phyloP scores from a whole-genome alignment of 2,329 filamentous ascomycete genomes.

The Colletotrichum coccodes region DNA sequence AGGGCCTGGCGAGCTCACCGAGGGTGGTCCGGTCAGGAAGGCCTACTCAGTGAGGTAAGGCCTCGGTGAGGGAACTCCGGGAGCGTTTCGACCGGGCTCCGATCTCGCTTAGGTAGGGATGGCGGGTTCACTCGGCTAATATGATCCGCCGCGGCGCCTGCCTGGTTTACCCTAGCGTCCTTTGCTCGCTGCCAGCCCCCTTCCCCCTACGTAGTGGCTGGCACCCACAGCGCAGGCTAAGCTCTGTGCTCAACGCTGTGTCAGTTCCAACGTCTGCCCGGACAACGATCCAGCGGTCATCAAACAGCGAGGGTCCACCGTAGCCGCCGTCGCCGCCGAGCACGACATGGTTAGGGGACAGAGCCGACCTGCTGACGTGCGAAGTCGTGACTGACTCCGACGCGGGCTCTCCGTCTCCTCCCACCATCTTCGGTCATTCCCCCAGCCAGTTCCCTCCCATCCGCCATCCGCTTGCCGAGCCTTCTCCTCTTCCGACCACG shows the following conservation, averaged over 20 bases:
- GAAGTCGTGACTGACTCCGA: constrained; percentile 27
- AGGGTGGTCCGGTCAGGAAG: too few species aligned
- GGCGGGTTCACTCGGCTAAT: background rate
- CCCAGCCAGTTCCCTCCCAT: background rate
- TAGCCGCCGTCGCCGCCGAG: background rate
- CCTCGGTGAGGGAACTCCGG: background rate
- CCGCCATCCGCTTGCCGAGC: constrained; percentile 6
- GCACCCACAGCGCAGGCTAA: background rate
- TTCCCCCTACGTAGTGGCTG: background rate
- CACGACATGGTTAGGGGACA: constrained; percentile 29
- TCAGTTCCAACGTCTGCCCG: background rate
- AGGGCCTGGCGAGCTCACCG: background rate
- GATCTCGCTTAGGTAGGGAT: constrained; percentile 5
- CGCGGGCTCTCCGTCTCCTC: constrained; percentile 6
- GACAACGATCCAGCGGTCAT: background rate
- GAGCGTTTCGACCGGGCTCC: background rate
- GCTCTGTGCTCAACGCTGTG: constrained; percentile 2
- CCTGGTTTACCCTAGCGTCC: background rate
- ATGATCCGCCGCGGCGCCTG: background rate
- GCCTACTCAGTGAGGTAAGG: background rate
- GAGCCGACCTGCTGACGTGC: constrained; percentile 30
- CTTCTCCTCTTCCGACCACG: constrained; percentile 16
- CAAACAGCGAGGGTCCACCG: constrained; percentile 6
- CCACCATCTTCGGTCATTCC: constrained; percentile 12
- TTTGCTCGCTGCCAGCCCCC: background rate